Conservation (phyloP, 225 moss, liverwort and hornwort genomes). For the Polytrichum formosum region DNA sequence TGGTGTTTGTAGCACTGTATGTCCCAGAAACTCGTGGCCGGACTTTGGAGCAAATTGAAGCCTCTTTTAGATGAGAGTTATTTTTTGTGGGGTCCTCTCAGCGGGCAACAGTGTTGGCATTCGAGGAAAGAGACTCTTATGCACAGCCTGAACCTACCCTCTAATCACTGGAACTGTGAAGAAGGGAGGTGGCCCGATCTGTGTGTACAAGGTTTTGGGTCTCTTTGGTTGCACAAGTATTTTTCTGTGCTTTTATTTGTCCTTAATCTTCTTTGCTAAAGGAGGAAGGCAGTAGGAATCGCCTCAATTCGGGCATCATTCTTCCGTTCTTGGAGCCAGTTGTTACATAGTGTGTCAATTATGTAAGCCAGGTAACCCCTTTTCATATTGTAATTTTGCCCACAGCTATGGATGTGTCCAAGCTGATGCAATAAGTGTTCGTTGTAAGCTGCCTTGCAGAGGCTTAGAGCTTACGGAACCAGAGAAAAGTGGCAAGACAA, state of each 20-base stretch:
- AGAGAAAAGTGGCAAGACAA: too few species aligned
- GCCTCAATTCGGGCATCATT: neutral
- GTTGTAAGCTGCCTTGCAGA: too few species aligned
- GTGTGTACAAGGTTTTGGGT: neutral
- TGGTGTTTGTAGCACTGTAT: constrained; percentile 55
- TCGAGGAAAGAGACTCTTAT: too few species aligned
- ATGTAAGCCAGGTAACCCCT: neutral
- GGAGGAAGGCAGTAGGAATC: neutral
- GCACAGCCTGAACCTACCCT: neutral
- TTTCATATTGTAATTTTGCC: neutral
- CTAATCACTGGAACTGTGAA: neutral
- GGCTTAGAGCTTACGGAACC: too few species aligned
- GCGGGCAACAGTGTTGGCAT: too few species aligned
- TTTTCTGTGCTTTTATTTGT: neutral
- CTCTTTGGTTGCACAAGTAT: neutral
- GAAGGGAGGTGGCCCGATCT: neutral
- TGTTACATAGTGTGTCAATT: neutral
- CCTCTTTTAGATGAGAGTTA: constrained; percentile 34
- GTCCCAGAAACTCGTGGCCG: constrained; percentile 85
- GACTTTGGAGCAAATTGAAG: constrained; percentile 80
- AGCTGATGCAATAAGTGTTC: constrained; percentile 3
- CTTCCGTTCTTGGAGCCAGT: constrained; percentile 3
- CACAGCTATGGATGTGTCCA: constrained; percentile 1
- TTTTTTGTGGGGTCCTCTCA: too few species aligned
- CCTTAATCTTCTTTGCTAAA: neutral